Evolutionary conservation across 352 stramenopile species (phyloP).

Genomic region (Pythium myriotylum): DNA sequence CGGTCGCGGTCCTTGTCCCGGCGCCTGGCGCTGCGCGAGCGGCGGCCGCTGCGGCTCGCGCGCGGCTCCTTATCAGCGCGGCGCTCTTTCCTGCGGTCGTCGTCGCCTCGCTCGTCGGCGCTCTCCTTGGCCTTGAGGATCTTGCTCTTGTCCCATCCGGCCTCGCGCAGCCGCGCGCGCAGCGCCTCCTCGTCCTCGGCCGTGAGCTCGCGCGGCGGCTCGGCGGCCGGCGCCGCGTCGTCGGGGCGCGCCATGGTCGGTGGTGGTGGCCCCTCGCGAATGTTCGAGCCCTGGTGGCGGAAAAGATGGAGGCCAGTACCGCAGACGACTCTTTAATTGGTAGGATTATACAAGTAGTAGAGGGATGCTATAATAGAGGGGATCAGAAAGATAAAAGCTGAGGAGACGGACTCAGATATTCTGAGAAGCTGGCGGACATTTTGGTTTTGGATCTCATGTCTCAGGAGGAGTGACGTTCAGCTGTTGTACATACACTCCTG

Average conservation of each 20-base stretch:
- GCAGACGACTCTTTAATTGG: not conserved
- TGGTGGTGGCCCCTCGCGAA: not conserved
- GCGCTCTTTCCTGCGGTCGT: slow-evolving; percentile 19
- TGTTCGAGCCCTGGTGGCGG: not conserved
- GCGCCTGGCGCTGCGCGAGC: no score
- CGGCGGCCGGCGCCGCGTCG: slow-evolving; percentile 8
- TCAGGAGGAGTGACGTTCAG: no score
- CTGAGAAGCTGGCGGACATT: no score
- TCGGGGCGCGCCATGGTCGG: slow-evolving; percentile 8
- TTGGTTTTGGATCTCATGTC: no score
- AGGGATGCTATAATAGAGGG: not conserved
- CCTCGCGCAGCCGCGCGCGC: slow-evolving; percentile 69
- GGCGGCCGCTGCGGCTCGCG: no score
- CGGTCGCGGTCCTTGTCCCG: slow-evolving; percentile 7
- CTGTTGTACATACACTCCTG: no score
- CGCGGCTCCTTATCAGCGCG: slow-evolving; percentile 11
- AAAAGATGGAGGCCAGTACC: not conserved
- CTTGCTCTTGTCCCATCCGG: slow-evolving; percentile 68
- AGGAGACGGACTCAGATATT: no score
- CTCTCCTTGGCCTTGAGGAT: slow-evolving; percentile 26
- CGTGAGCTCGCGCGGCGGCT: slow-evolving; percentile 18
- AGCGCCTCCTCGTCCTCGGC: slow-evolving; percentile 68
- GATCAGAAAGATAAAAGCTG: no score
- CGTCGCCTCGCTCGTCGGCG: slow-evolving; percentile 17
- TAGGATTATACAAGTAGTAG: no score